Evolutionary conservation across 371 early-diverging fungal species (phyloP), one percentile per base, ranked within the genome.

Genomic region (Thermomucor indicae-seudaticae): DNA sequence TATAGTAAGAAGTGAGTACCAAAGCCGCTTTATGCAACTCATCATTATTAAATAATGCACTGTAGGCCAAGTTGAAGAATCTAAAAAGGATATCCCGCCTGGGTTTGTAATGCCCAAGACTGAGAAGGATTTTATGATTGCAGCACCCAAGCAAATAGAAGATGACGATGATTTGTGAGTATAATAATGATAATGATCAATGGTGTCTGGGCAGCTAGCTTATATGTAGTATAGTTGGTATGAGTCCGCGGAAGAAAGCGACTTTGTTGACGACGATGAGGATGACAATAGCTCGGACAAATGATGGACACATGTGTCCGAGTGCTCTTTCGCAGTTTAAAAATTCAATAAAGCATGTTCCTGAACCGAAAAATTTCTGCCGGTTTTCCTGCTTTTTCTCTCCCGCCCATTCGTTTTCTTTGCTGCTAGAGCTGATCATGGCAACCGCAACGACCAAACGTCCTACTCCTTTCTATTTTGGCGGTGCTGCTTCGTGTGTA

Each of bases 1-100:
- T 12, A 76, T 89, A 32, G 93, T 91, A n/a, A 58, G 78, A 53
- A 69, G 78, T 62, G 85, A 60, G 64, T 61, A 25, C 37, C 4
- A 8, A 14, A 20, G 40, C 0, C 30, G 4, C 12, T 22, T 28
- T 34, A 19, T 39, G n/a, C 7, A 39, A 22, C 25, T 16, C 29
- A 35, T 46, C 23, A n/a, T 23, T 38, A 25, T 51, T 46, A 38
- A 38, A 34, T 11, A 47, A 14, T 14, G 12, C 3, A 20, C 48
- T 10, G 23, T 51, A 79, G 79, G 57, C 22, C 79, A 79, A 72
- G 79, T 79, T 16, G 79, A 79, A 44, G 62, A 60, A 11, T 75
- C 75, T 8, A 79, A 79, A 43, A 62, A 65, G 51, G 73, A 79
- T 58, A 77, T 79, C 40, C 80, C 80, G 19, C 58, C 50, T 43